Percentiles rank a stretch among this genome's conserved stretches.
These are phyloP conservation scores for Trametes sp. DNA, from an alignment of 1,284 basidiomycete species.

Conservation along the genomic window DNA sequence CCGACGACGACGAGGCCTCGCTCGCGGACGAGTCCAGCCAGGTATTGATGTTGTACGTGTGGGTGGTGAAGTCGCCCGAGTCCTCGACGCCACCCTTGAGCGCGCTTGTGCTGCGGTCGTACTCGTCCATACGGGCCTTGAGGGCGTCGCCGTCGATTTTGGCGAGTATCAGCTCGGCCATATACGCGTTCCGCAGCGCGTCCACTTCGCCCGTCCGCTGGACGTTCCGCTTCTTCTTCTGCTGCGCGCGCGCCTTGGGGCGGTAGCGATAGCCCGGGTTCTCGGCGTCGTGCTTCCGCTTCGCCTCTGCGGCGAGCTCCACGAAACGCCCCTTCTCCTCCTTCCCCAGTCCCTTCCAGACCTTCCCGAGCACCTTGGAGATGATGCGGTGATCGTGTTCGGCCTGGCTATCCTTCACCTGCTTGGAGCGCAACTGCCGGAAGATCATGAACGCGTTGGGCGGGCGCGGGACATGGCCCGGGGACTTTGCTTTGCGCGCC, in stretches of 20 bases:
- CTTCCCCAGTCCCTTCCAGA: slow-evolving; percentile 59
- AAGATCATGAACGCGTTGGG: slow-evolving; percentile 90
- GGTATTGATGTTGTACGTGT: slow-evolving; percentile 26
- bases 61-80: slow-evolving; percentile 20
- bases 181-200: slow-evolving; percentile 25
- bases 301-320: slow-evolving; percentile 57
- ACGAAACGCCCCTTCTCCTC: slow-evolving; percentile 47
- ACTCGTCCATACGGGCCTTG: slow-evolving; percentile 23
- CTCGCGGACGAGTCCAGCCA: slow-evolving; percentile 7
- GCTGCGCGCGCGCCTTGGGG: slow-evolving; percentile 36
- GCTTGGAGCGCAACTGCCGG: slow-evolving; percentile 66
- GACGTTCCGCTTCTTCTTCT: slow-evolving; percentile 35
- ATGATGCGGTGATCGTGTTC: slow-evolving; percentile 66
- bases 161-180: slow-evolving; percentile 29
- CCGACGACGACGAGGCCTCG: neutral
- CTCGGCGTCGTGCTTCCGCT: slow-evolving; percentile 49
- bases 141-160: slow-evolving; percentile 22
- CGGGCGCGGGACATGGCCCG: slow-evolving; percentile 78
- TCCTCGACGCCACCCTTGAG: neutral
- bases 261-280: slow-evolving; percentile 61
- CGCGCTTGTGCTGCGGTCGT: slow-evolving; percentile 13
- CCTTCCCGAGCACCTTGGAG: slow-evolving; percentile 59
- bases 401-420: slow-evolving; percentile 50
- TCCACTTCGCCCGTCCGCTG: slow-evolving; percentile 36
- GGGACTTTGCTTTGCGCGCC: slow-evolving; percentile 19